These are phyloP conservation scores for Flammula alnicola DNA, from an alignment of 1,284 basidiomycete species.

Conservation along the genomic window DNA sequence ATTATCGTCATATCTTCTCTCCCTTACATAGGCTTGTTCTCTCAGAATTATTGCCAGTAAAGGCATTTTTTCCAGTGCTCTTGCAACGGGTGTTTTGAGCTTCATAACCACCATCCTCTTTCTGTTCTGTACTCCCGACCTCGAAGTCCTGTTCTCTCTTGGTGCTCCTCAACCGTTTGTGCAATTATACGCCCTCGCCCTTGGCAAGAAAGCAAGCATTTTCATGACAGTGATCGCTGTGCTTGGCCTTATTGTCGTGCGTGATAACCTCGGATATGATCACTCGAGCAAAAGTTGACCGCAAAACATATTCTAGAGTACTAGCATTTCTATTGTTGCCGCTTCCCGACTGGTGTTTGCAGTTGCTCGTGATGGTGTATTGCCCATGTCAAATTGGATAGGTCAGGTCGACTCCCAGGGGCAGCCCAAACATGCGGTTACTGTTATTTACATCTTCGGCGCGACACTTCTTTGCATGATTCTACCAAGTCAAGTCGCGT, in stretches of 20 bases:
- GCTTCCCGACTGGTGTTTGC: slow-evolving; percentile 86
- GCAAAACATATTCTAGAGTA: slow-evolving; percentile 56
- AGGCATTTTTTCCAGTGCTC: slow-evolving; percentile 76
- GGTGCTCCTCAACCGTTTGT: slow-evolving; percentile 88
- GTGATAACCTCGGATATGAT: slow-evolving; percentile 29
- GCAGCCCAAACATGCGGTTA: slow-evolving; percentile 80
- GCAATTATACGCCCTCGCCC: slow-evolving; percentile 78
- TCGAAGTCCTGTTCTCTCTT: slow-evolving; percentile 73
- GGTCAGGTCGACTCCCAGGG: slow-evolving; percentile 69
- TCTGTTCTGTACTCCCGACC: slow-evolving; percentile 83
- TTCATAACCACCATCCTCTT: slow-evolving; percentile 81
- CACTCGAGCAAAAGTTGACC: neutral
- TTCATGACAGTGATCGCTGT: slow-evolving; percentile 86
- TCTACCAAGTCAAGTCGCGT: slow-evolving; percentile 84
- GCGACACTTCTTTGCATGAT: slow-evolving; percentile 79
- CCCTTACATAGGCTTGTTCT: slow-evolving; percentile 4
- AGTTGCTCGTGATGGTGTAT: slow-evolving; percentile 85
- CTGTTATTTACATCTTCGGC: slow-evolving; percentile 79
- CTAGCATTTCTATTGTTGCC: slow-evolving; percentile 82
- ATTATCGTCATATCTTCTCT: neutral
- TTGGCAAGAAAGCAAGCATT: slow-evolving; percentile 76
- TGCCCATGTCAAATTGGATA: slow-evolving; percentile 83
- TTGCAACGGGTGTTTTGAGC: slow-evolving; percentile 76
- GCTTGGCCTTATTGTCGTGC: slow-evolving; percentile 76
- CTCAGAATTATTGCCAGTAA: slow-evolving; percentile 73